Evolutionary conservation across 352 stramenopile genomes (phyloP), one percentile per base, ranked within the genome.

Genomic region (Phytophthora citricola): DNA sequence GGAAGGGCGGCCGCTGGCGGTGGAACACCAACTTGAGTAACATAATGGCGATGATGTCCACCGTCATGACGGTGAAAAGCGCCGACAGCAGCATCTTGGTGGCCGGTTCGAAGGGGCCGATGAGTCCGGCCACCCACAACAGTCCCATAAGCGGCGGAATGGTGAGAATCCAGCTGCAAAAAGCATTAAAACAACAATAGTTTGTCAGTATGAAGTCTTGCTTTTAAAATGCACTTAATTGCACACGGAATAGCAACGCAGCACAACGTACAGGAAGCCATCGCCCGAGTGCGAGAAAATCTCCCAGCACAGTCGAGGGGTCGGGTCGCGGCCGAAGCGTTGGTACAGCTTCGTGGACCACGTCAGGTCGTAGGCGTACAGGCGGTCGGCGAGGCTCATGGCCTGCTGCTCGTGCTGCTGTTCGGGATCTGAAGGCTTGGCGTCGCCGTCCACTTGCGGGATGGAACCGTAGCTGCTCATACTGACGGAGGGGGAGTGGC

Each of bases 261-360:
- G 47, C 7, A 20, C 14, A 20, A 76, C 83, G 71, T 79, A 94
- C 83, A 94, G 62, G 72, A 95, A 90, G 39, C 87, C 87, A 71
- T 95, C 87, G 66, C 87, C 83, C 34, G 87, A 88, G 63, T 93
- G 83, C 44, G 82, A 93, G 73, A 94, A 81, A 56, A 90, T 63
- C 59, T 95, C 87, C 83, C 83, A 91, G 44, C 83, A 75, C n/a
- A 89, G 58, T 7, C 82, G 78, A 45, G 64, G 57, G 22, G 51
- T 76, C 24, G 69, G 66, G 51, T 77, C 63, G 40, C 76, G 76
- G 2, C 83, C 83, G 57, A 89, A 92, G 48, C 76, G 75, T 52
- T 89, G 83, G 76, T 90, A 91, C 26, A 87, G 52, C 49, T 85
- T 78, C 67, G 83, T 85, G 60, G 83, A 86, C 71, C 81, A 74